Evolutionary conservation across 2,329 filamentous ascomycete genomes (phyloP), one percentile per base, ranked within the genome.

Genomic region (Epichloe uncinata): DNA sequence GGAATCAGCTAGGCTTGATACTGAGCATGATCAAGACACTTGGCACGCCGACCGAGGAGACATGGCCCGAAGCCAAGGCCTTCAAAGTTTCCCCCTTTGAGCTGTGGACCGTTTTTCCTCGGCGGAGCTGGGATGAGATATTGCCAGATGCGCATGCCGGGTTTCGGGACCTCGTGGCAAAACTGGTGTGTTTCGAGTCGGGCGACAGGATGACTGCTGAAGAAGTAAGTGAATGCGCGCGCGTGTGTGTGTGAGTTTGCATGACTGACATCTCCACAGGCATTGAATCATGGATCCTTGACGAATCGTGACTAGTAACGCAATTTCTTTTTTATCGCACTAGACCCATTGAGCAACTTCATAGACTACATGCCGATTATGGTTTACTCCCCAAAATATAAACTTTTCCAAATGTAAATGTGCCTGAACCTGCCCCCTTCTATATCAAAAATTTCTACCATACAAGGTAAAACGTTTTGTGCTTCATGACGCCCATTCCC

Each of bases 11-110:
- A 38, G 86, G 87, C 0, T 72, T 98, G 47, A 91, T 98, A 50
- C 75, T 90, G 48, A 95, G 88, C 60, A 91, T 97, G 36, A 97
- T 98, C 69, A 83, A 86, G 66, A 94, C 84, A 0, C 66, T 98
- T 6, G 94, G 94, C 1, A 96, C 90, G 1, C 93, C 93, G 0
- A 85, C 84, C 42, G 66, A 74, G n/a, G 72, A 82, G 48, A 80
- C 73, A 0, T 98, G 93, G 93, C 93, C 93, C 2, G 87, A 90
- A 66, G 85, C 87, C 5, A 67, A 67, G 11, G 61, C 61, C 1
- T 84, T 94, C 59, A 72, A 66, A 52, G 79, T 81, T 1, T 85
- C 86, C 0, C 93, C 95, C 16, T 98, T 95, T 75, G 86, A 90
- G 13, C 94, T 89, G 64, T 98, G 95, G 68, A 77, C 81, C 40